Evolutionary conservation across 768 basidiomycete genomes (phyloP).

Genomic region (Mycena latifolia): DNA sequence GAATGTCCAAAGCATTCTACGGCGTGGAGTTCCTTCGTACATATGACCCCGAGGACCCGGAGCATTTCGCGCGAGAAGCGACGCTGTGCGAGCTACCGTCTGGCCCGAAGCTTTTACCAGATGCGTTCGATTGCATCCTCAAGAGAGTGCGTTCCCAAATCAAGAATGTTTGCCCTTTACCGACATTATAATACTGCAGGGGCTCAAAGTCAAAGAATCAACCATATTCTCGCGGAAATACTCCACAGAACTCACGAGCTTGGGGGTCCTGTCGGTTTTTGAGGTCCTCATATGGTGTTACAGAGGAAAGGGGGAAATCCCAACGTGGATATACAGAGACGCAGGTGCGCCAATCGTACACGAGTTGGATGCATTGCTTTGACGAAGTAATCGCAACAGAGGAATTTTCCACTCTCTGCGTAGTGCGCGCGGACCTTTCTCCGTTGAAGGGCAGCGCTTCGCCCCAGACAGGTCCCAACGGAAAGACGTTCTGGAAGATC

Average conservation of each 20-base stretch:
- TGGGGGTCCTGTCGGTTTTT: constrained; percentile 82
- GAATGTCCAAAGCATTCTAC: constrained; percentile 86
- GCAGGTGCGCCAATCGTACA: constrained; percentile 53
- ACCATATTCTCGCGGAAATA: constrained; percentile 87
- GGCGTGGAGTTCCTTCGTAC: constrained; percentile 85
- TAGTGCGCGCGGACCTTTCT: constrained; percentile 83
- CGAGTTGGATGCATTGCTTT: background rate
- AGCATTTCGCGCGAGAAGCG: constrained; percentile 73
- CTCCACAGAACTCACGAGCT: constrained; percentile 82
- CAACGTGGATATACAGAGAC: constrained; percentile 80
- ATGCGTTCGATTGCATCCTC: constrained; percentile 87
- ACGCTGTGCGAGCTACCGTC: constrained; percentile 82
- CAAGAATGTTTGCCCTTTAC: too few species aligned
- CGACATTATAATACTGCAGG: constrained; percentile 47
- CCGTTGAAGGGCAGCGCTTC: constrained; percentile 78
- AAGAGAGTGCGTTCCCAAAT: constrained; percentile 61
- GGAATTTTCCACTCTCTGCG: constrained; percentile 81
- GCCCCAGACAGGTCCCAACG: constrained; percentile 71
- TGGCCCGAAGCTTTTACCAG: constrained; percentile 81
- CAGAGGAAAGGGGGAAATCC: constrained; percentile 77
- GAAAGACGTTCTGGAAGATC: constrained; percentile 86
- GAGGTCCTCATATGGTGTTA: constrained; percentile 91
- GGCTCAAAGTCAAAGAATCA: constrained; percentile 83
- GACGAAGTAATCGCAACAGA: constrained; percentile 50
- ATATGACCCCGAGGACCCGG: constrained; percentile 72